Conservation (phyloP, 2,329 filamentous ascomycete genomes). For the Sarocladium oryzae region DNA sequence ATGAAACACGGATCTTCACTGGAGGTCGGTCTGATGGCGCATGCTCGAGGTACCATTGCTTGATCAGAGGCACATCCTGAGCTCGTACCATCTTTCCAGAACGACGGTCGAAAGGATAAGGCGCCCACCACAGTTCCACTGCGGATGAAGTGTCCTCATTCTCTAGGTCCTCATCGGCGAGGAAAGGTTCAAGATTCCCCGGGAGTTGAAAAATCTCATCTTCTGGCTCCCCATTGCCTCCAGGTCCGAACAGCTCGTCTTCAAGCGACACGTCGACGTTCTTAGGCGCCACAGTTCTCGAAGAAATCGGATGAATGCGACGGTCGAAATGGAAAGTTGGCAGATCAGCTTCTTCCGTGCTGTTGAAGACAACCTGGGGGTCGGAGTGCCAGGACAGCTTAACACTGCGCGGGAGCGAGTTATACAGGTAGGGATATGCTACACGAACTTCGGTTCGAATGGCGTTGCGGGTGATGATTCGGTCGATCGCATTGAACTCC, state of each 20-base stretch:
- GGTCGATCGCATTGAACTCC: slow-evolving; percentile 98
- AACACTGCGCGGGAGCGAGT: slow-evolving; percentile 90
- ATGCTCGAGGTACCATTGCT: slow-evolving; percentile 98
- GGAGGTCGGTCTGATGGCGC: slow-evolving; percentile 78
- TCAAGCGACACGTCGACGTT: slow-evolving; percentile 90
- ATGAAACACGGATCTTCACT: slow-evolving; percentile 95
- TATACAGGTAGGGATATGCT: slow-evolving; percentile 91
- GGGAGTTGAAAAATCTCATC: slow-evolving; percentile 84
- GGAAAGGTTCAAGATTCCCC: slow-evolving; percentile 73
- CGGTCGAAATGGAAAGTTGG: slow-evolving; percentile 98
- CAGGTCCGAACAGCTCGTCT: slow-evolving; percentile 82
- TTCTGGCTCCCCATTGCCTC: slow-evolving; percentile 65
- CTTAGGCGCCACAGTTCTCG: slow-evolving; percentile 85
- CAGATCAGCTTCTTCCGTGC: slow-evolving; percentile 78
- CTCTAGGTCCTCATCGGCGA: slow-evolving; percentile 82
- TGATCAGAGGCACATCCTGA: slow-evolving; percentile 92
- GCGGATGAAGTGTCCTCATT: slow-evolving; percentile 85
- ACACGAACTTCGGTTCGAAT: slow-evolving; percentile 95
- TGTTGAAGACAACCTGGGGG: slow-evolving; percentile 86
- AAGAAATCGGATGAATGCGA: slow-evolving; percentile 96
- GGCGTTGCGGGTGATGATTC: slow-evolving; percentile 94
- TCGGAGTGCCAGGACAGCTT: slow-evolving; percentile 90
- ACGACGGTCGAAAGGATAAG: slow-evolving; percentile 88
- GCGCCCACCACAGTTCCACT: slow-evolving; percentile 96
- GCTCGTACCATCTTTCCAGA: slow-evolving; percentile 95